A percentile compares a stretch with the other conserved stretches of the same genome.
phyloP scores from a whole-genome alignment of 441 rosid species.

The Bruguiera hainesii region DNA sequence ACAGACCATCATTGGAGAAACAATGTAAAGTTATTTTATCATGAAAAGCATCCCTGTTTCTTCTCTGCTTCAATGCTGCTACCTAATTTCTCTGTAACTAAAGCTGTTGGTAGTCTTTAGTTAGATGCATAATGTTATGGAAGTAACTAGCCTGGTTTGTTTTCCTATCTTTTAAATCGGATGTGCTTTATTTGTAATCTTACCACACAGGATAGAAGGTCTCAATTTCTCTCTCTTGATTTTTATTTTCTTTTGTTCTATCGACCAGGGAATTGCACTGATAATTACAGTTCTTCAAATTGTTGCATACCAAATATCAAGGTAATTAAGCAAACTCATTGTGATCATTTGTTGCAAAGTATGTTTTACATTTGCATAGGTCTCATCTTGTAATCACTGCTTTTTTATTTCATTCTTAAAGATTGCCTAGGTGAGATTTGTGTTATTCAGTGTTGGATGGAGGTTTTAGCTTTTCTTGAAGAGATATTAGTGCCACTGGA shows the following conservation, averaged over 20 bases:
- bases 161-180: too few relatives aligned
- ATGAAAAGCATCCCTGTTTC: too few relatives aligned
- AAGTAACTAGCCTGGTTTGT: too few relatives aligned
- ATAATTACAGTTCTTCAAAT: constrained; percentile 95
- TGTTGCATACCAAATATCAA: constrained; percentile 87
- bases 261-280: constrained; percentile 75
- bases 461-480: neutral
- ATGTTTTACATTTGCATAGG: constrained; percentile 4
- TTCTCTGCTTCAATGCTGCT: too few relatives aligned
- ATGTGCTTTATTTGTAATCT: too few relatives aligned
- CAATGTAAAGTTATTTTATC: too few relatives aligned
- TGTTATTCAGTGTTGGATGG: neutral
- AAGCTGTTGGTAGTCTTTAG: too few relatives aligned
- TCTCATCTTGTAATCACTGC: constrained; percentile 1
- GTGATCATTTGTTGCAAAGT: constrained; percentile 3
- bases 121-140: too few relatives aligned
- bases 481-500: neutral
- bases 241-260: neutral
- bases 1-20: too few relatives aligned
- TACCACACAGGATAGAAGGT: neutral
- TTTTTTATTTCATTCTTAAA: neutral
- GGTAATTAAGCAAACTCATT: constrained; percentile 40
- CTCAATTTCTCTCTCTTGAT: constrained; percentile 16
- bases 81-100: too few relatives aligned
- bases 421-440: neutral